These are phyloP conservation scores for Calonectria montana DNA, from an alignment of 2,329 filamentous ascomycete genomes.

Conservation along the genomic window DNA sequence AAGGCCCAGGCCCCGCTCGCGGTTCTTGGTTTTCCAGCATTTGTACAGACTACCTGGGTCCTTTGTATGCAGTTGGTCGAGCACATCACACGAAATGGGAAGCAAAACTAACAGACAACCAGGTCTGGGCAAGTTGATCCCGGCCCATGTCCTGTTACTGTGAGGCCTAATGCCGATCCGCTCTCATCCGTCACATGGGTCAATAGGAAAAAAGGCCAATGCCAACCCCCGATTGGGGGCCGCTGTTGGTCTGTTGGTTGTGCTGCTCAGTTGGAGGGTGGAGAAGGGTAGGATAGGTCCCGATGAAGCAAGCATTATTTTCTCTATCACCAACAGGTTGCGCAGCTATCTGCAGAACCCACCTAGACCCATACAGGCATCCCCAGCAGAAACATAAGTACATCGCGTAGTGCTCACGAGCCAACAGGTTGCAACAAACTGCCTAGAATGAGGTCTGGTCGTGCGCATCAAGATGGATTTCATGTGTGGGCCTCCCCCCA, in stretches of 20 bases:
- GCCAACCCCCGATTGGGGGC: conserved; percentile 13
- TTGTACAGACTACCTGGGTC: conserved; percentile 10
- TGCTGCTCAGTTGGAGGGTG: conserved; percentile 24
- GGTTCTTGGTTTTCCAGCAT: conserved; percentile 14
- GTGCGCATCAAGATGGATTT: not conserved
- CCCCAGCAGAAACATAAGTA: not conserved
- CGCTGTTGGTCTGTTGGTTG: conserved; percentile 34
- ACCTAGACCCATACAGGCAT: not conserved
- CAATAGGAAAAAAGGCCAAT: conserved; percentile 2
- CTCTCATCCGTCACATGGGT: conserved; percentile 16
- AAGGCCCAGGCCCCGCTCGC: conserved; percentile 21
- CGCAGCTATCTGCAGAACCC: conserved; percentile 24
- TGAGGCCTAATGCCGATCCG: conserved; percentile 33
- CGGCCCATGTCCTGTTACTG: conserved; percentile 29
- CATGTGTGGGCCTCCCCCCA: too few species aligned
- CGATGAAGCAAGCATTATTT: conserved; percentile 35
- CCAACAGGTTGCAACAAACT: not conserved
- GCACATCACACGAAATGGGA: conserved; percentile 26
- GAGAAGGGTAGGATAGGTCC: conserved; percentile 13
- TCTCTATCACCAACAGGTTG: conserved; percentile 36
- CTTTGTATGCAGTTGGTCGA: conserved; percentile 42
- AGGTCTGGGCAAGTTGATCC: conserved; percentile 33
- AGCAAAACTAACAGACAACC: conserved; percentile 27
- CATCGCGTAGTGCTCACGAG: not conserved
- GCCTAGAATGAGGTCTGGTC: not conserved